These are phyloP conservation scores for Diversispora epigaea DNA, from an alignment of 192 early-diverging fungal genomes.

Conservation along the genomic window DNA sequence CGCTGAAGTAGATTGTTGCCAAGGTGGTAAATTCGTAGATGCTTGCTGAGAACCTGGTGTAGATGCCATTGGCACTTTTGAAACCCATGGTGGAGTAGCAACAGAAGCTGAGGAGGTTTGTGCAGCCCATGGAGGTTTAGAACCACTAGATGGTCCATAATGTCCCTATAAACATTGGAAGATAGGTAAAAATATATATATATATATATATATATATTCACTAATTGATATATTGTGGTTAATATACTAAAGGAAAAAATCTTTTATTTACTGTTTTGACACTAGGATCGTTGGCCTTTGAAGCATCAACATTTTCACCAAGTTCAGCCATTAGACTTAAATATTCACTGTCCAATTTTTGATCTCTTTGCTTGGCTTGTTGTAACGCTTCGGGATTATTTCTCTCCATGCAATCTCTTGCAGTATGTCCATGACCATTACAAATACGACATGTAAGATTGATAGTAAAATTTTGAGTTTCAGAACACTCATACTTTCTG, in stretches of 20 bases:
- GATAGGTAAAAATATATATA: background rate
- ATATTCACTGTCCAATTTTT: conserved; percentile 89
- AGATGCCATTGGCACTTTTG: conserved; percentile 29
- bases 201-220: too few species aligned
- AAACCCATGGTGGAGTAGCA: conserved; percentile 40
- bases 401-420: conserved; percentile 86
- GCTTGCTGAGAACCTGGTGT: conserved; percentile 4
- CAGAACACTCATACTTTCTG: conserved; percentile 88
- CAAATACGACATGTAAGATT: conserved; percentile 88
- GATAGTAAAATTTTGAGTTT: conserved; percentile 80
- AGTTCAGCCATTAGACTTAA: conserved; percentile 93
- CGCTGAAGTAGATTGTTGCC: conserved; percentile 35
- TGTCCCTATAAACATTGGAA: conserved; percentile 30
- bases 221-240: background rate
- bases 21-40: conserved; percentile 36
- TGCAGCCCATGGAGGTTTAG: conserved; percentile 23
- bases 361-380: conserved; percentile 73
- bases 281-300: conserved; percentile 1
- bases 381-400: conserved; percentile 79
- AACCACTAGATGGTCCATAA: conserved; percentile 28
- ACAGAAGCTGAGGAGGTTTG: conserved; percentile 6
- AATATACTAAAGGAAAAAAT: background rate
- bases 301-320: conserved; percentile 55
- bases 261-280: background rate
- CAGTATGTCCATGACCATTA: conserved; percentile 86